A percentile compares a stretch with the other conserved stretches of the same genome.
Conservation (phyloP, 2,329 filamentous ascomycete genomes). For the Mycogone perniciosa region DNA sequence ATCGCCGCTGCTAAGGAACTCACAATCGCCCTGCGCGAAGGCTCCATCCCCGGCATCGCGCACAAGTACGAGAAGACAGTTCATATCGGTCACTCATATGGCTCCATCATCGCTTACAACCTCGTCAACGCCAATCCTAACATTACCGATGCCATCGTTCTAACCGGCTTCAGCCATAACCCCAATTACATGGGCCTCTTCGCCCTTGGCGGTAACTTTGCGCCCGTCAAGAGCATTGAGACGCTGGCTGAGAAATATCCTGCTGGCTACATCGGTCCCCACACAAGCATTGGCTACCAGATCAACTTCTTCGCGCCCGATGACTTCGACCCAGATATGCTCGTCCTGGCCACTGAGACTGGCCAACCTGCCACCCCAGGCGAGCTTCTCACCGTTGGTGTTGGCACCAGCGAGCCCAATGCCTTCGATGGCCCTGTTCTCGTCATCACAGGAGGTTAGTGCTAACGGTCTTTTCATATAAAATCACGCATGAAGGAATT, state of each 20-base stretch:
- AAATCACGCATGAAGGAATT: background rate
- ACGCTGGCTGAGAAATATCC: conserved; percentile 28
- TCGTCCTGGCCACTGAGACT: conserved; percentile 37
- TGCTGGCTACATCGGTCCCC: conserved; percentile 47
- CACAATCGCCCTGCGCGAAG: conserved; percentile 42
- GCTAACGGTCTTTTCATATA: background rate
- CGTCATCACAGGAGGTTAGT: conserved; percentile 50
- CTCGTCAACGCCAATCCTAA: conserved; percentile 46
- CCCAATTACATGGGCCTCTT: conserved; percentile 38
- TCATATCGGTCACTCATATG: conserved; percentile 60
- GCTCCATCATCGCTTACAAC: conserved; percentile 51
- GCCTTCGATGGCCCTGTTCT: conserved; percentile 49
- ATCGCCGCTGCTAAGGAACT: conserved; percentile 50
- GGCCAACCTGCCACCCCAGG: conserved; percentile 53
- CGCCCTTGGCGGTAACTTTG: conserved; percentile 40
- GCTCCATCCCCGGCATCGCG: conserved; percentile 36
- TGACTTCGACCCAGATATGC: conserved; percentile 48
- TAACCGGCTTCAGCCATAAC: conserved; percentile 54
- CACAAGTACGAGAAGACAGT: conserved; percentile 38
- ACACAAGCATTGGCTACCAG: conserved; percentile 42
- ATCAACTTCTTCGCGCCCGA: conserved; percentile 46
- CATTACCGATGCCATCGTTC: conserved; percentile 50
- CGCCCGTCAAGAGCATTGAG: conserved; percentile 32
- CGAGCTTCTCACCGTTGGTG: conserved; percentile 51
- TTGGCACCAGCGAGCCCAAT: conserved; percentile 26